phyloP scores from a whole-genome alignment of 139 green algal species.

The Deuterostichococcus epilithicus region DNA sequence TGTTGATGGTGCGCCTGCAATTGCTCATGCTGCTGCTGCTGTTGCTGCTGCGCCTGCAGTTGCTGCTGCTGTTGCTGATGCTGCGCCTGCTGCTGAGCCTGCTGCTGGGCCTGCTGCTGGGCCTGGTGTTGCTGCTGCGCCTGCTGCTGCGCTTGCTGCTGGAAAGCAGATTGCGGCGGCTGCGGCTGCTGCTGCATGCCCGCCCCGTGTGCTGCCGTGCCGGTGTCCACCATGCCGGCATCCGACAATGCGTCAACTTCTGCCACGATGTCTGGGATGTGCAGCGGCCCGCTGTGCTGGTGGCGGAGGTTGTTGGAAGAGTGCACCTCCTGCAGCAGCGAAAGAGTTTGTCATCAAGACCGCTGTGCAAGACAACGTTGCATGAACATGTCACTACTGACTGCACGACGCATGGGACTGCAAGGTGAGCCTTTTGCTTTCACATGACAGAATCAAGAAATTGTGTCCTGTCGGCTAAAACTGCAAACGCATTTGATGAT shows the following conservation, averaged over 20 bases:
- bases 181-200: constrained; percentile 11
- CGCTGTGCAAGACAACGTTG: too few relatives aligned
- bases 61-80: constrained; percentile 13
- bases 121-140: constrained; percentile 13
- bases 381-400: too few relatives aligned
- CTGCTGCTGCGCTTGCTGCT: constrained; percentile 11
- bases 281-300: not conserved
- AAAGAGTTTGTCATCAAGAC: too few relatives aligned
- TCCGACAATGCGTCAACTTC: not conserved
- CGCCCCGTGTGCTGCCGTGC: not conserved
- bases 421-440: too few relatives aligned
- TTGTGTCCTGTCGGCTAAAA: too few relatives aligned
- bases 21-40: not conserved
- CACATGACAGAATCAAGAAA: too few relatives aligned
- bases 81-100: not conserved
- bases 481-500: too few relatives aligned
- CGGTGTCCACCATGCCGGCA: not conserved
- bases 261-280: not conserved
- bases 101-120: constrained; percentile 6
- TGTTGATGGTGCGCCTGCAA: not conserved
- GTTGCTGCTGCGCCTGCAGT: constrained; percentile 10
- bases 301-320: not conserved
- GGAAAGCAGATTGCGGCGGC: constrained; percentile 11
- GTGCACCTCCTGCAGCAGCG: not conserved
- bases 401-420: not conserved